Evolutionary conservation across 495 filamentous ascomycete genomes (phyloP).

Genomic region (Penicillium bovifimosum): DNA sequence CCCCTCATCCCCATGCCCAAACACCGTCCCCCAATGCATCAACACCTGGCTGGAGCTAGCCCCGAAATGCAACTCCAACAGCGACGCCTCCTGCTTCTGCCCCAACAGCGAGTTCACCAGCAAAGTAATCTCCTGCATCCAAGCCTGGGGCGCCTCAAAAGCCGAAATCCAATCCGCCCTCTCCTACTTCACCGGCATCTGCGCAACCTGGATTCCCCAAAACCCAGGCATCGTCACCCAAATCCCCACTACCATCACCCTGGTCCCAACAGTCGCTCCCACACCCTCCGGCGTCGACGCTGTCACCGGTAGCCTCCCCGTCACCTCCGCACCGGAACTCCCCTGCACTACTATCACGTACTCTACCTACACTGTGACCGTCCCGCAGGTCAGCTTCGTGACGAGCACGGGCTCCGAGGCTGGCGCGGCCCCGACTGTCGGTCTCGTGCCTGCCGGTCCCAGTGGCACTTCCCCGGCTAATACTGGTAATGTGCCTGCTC

Average conservation of each 20-base stretch:
- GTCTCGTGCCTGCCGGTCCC: constrained; percentile 23
- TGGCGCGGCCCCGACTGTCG: constrained; percentile 43
- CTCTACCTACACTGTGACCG: constrained; percentile 58
- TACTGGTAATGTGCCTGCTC: constrained; percentile 20
- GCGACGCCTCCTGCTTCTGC: constrained; percentile 83
- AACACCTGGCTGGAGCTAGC: constrained; percentile 79
- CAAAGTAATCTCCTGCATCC: constrained; percentile 77
- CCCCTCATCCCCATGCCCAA: constrained; percentile 52
- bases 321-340: constrained; percentile 30
- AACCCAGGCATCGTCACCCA: constrained; percentile 85
- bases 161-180: constrained; percentile 65
- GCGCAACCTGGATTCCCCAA: constrained; percentile 61
- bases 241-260: constrained; percentile 57
- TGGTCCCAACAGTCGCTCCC: constrained; percentile 38
- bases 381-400: constrained; percentile 70
- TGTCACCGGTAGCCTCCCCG: constrained; percentile 16
- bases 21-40: constrained; percentile 78
- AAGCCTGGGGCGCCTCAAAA: constrained; percentile 63
- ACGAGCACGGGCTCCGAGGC: constrained; percentile 48
- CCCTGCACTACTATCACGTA: constrained; percentile 60
- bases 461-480: constrained; percentile 17
- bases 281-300: constrained; percentile 23
- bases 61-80: constrained; percentile 76
- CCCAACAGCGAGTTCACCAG: constrained; percentile 67
- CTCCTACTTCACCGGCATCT: constrained; percentile 87